Conservation (phyloP, 306 rosid genomes). For the Cotoneaster glaucophyllus region DNA sequence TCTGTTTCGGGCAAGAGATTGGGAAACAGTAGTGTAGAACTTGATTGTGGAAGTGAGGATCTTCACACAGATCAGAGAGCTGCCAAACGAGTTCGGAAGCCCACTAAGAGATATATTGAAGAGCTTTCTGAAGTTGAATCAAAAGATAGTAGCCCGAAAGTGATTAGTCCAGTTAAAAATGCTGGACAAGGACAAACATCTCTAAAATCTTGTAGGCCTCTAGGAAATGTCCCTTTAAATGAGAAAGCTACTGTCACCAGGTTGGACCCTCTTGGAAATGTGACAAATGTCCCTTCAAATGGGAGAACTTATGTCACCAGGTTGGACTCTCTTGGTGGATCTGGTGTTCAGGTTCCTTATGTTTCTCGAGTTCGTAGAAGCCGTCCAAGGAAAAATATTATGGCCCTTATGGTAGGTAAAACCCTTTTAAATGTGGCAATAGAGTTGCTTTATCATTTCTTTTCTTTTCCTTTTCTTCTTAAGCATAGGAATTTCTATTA, state of each 20-base stretch:
- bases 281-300: conserved; percentile 29
- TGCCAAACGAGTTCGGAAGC: conserved; percentile 83
- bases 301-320: conserved; percentile 56
- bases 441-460: neutral
- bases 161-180: conserved; percentile 31
- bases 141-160: conserved; percentile 48
- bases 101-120: conserved; percentile 95
- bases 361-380: conserved; percentile 88
- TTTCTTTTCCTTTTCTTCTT: conserved; percentile 3
- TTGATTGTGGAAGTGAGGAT: conserved; percentile 46
- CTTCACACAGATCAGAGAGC: conserved; percentile 44
- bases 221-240: conserved; percentile 45
- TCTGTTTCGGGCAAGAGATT: conserved; percentile 35
- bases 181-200: conserved; percentile 34
- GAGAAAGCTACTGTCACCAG: conserved; percentile 55
- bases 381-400: conserved; percentile 77
- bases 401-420: conserved; percentile 67
- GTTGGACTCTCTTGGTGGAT: conserved; percentile 76
- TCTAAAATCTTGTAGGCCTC: conserved; percentile 35
- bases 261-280: conserved; percentile 50
- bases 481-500: neutral
- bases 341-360: conserved; percentile 69
- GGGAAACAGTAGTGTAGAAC: conserved; percentile 34
- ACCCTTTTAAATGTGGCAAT: conserved; percentile 10
- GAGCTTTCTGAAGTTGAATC: conserved; percentile 83